Conservation (phyloP, 2,329 filamentous ascomycete genomes). For the Parastagonospora avenae region DNA sequence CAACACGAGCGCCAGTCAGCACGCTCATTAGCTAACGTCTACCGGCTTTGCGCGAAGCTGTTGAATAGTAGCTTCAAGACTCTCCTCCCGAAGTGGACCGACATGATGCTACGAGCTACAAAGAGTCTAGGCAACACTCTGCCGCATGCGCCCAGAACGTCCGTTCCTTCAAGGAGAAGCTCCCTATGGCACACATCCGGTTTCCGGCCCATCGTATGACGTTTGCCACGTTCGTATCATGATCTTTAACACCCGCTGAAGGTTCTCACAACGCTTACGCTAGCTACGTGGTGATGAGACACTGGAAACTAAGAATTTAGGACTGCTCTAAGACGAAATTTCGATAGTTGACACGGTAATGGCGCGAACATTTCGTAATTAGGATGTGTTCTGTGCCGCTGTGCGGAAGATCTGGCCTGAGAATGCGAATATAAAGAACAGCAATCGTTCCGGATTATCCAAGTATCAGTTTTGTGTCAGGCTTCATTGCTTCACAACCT, state of each 20-base stretch:
- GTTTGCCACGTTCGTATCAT: not conserved
- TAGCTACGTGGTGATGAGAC: not conserved
- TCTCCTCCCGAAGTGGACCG: not conserved
- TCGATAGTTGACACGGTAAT: not conserved
- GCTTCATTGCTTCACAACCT: not conserved
- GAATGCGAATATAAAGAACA: not conserved
- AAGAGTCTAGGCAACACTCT: slow-evolving; percentile 2
- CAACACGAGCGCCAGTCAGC: no score
- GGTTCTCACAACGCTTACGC: not conserved
- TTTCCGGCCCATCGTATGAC: not conserved
- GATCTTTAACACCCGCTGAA: not conserved
- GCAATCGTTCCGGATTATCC: not conserved
- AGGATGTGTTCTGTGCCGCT: not conserved
- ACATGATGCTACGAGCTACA: not conserved
- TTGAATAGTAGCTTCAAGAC: not conserved
- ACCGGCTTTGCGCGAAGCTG: not conserved
- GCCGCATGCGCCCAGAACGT: not conserved
- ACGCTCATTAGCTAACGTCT: no score
- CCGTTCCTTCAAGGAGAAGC: not conserved
- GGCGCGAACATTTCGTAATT: not conserved
- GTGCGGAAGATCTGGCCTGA: not conserved
- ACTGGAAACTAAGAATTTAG: not conserved
- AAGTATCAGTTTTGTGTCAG: slow-evolving; percentile 1
- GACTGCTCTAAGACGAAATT: not conserved
- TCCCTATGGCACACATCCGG: not conserved